These are phyloP conservation scores for Maudiozyma humilis DNA, from an alignment of 1,139 yeast species.

Conservation along the genomic window DNA sequence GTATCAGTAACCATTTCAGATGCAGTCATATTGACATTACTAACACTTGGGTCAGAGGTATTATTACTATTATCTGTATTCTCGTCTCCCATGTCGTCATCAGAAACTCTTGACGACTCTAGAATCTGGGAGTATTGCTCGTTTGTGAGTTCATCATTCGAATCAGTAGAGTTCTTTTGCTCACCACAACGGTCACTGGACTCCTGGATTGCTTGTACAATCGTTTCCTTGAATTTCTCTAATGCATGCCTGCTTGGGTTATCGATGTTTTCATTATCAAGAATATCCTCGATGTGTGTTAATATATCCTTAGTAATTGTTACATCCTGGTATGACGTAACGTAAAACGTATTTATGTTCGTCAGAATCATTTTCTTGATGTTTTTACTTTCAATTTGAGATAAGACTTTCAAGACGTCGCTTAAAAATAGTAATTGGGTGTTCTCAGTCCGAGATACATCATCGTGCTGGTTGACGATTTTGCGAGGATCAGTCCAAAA, in stretches of 20 bases:
- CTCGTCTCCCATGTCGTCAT: not conserved
- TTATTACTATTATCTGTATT: slow-evolving; percentile 2
- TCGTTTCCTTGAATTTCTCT: slow-evolving; percentile 35
- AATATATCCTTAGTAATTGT: slow-evolving; percentile 22
- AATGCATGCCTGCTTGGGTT: slow-evolving; percentile 40
- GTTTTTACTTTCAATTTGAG: slow-evolving; percentile 43
- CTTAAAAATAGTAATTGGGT: slow-evolving; percentile 54
- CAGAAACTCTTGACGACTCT: slow-evolving; percentile 14
- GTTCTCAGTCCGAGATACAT: slow-evolving; percentile 36
- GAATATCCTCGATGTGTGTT: slow-evolving; percentile 26
- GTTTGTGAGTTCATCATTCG: slow-evolving; percentile 12
- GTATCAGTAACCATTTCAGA: not conserved
- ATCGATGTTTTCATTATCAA: slow-evolving; percentile 34
- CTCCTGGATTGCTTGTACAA: slow-evolving; percentile 20
- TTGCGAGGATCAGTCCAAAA: slow-evolving; percentile 83
- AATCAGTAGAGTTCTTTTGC: slow-evolving; percentile 14
- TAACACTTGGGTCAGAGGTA: not conserved
- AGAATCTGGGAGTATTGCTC: slow-evolving; percentile 30
- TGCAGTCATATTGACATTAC: not conserved
- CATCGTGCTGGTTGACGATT: slow-evolving; percentile 46
- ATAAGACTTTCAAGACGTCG: slow-evolving; percentile 46
- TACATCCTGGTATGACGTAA: slow-evolving; percentile 32
- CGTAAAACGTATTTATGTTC: slow-evolving; percentile 43
- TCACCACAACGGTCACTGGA: slow-evolving; percentile 11
- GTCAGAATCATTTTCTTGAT: slow-evolving; percentile 48